phyloP scores from a whole-genome alignment of 1,284 basidiomycete genomes.

The Irpex sp. region DNA sequence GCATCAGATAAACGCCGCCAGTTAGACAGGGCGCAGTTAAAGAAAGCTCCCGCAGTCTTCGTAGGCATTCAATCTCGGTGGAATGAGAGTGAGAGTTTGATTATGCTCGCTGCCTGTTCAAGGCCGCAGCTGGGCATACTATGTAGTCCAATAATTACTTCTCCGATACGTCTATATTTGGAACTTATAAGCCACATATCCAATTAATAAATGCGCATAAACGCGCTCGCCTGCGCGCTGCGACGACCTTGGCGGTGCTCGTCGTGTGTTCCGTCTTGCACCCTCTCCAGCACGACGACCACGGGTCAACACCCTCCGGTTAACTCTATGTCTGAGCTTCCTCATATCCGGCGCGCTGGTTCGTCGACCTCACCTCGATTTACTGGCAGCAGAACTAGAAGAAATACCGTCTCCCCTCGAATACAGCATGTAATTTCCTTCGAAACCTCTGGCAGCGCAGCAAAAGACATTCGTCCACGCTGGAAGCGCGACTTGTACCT shows the following conservation, averaged over 20 bases:
- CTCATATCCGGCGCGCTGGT: constrained; percentile 3
- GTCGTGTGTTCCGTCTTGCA: neutral
- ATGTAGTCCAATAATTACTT: neutral
- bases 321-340: neutral
- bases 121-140: neutral
- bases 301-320: neutral
- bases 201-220: neutral
- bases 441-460: constrained; percentile 19
- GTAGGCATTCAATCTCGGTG: neutral
- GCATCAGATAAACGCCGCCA: constrained; percentile 5
- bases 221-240: neutral
- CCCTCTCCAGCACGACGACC: neutral
- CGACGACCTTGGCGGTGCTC: neutral
- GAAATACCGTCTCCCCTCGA: constrained; percentile 1
- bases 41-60: neutral
- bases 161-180: neutral
- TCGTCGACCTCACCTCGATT: constrained; percentile 1
- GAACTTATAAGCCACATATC: neutral
- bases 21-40: neutral
- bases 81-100: neutral
- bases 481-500: constrained; percentile 59
- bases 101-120: neutral
- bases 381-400: constrained; percentile 1
- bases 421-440: constrained; percentile 17
- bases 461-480: constrained; percentile 38